phyloP scores from a whole-genome alignment of 345 rosid species.

The Hibiscus tridactylites region DNA sequence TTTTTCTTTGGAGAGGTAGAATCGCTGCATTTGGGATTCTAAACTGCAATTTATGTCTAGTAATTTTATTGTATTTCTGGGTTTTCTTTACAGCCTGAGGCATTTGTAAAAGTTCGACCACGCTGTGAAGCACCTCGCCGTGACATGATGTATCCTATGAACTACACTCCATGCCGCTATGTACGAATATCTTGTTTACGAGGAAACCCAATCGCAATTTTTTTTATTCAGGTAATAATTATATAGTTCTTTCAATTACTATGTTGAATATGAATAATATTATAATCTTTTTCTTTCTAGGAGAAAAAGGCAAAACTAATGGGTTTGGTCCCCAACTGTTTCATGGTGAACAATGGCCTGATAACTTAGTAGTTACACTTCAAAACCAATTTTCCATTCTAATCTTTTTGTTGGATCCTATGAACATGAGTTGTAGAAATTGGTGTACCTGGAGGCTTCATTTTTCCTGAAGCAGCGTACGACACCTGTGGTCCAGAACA shows the following conservation, averaged over 20 bases:
- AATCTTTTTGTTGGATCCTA: not conserved
- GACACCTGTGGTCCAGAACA: not conserved
- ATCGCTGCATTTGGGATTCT: not conserved
- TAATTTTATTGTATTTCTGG: constrained; percentile 2
- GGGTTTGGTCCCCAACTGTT: not conserved
- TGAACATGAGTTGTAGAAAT: not conserved
- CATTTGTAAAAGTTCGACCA: constrained; percentile 73
- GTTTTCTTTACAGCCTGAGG: constrained; percentile 59
- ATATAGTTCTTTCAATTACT: constrained; percentile 3
- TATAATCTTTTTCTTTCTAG: not conserved
- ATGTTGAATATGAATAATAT: not conserved
- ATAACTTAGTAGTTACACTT: not conserved
- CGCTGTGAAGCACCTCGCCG: constrained; percentile 93
- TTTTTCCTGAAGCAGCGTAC: not conserved
- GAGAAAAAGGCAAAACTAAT: not conserved
- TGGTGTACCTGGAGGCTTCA: not conserved
- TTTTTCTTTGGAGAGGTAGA: not conserved
- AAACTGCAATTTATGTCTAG: not conserved
- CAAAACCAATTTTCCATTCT: not conserved
- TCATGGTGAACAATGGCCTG: not conserved
- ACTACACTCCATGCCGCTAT: constrained; percentile 74
- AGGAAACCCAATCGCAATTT: constrained; percentile 81
- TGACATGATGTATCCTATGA: constrained; percentile 68
- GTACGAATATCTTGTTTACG: constrained; percentile 79
- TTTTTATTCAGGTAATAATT: constrained; percentile 62